Percentiles rank a stretch among this genome's conserved stretches.
phyloP scores from a whole-genome alignment of 2,329 filamentous ascomycete species.

The Fusarium bactridioides region DNA sequence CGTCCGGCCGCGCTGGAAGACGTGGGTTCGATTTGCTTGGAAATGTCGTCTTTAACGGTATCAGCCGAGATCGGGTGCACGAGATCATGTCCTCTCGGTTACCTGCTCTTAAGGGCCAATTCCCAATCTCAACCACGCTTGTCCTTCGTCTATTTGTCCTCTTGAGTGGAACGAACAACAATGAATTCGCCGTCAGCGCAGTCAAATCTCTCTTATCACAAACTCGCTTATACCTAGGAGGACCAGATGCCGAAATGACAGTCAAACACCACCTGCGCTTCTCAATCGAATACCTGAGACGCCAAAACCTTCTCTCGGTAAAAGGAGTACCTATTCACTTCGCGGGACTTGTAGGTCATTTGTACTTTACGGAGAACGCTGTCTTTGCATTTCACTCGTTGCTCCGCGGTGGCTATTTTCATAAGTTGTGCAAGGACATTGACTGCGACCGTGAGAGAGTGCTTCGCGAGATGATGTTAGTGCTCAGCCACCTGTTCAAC shows the following conservation, averaged over 20 bases:
- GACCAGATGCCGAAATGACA: conserved; percentile 70
- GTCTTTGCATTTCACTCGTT: conserved; percentile 81
- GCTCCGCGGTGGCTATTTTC: conserved; percentile 74
- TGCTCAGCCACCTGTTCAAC: conserved; percentile 75
- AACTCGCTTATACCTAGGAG: conserved; percentile 74
- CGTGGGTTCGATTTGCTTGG: conserved; percentile 82
- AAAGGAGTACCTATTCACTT: conserved; percentile 75
- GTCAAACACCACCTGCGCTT: conserved; percentile 81
- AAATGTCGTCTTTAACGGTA: conserved; percentile 79
- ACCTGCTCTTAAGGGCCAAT: conserved; percentile 79
- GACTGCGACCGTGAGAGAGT: conserved; percentile 55
- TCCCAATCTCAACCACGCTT: conserved; percentile 77
- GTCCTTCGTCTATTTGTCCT: conserved; percentile 74
- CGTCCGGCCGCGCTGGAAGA: conserved; percentile 78
- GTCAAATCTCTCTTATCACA: conserved; percentile 75
- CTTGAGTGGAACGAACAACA: conserved; percentile 70
- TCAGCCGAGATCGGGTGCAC: conserved; percentile 67
- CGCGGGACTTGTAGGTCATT: conserved; percentile 72
- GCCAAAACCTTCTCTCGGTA: conserved; percentile 70
- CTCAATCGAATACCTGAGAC: conserved; percentile 79
- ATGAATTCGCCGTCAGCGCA: conserved; percentile 66
- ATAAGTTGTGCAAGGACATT: conserved; percentile 64
- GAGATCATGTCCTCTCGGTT: conserved; percentile 77
- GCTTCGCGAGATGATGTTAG: conserved; percentile 66
- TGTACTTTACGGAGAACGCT: conserved; percentile 80